These are phyloP conservation scores for Lactarius psammicola DNA, from an alignment of 768 basidiomycete genomes.

Conservation along the genomic window DNA sequence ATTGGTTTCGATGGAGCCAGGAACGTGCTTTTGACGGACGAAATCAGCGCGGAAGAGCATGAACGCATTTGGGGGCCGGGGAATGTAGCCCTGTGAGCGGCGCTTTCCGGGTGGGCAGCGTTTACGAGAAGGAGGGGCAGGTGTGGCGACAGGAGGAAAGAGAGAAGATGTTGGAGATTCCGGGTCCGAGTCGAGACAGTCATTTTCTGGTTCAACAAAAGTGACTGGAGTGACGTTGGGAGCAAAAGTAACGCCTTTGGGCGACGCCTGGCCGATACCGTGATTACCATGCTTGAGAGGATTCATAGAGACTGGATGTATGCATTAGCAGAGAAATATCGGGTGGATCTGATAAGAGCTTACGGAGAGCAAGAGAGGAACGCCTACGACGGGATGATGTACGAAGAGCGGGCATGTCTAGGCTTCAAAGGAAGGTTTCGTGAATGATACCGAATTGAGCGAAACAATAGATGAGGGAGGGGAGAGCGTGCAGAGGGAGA, in stretches of 20 bases:
- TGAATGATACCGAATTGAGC: constrained; percentile 26
- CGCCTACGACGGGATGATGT: constrained; percentile 27
- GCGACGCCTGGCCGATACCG: constrained; percentile 43
- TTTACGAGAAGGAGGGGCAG: constrained; percentile 43
- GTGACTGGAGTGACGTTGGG: constrained; percentile 60
- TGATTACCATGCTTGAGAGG: constrained; percentile 54
- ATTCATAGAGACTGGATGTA: constrained; percentile 30
- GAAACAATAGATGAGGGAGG: constrained; percentile 24
- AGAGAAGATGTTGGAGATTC: constrained; percentile 42
- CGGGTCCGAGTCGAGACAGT: constrained; percentile 35
- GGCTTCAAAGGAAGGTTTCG: no score
- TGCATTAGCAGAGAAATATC: neutral
- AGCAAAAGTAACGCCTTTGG: constrained; percentile 58
- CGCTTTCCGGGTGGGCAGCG: constrained; percentile 62
- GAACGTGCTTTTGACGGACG: constrained; percentile 47
- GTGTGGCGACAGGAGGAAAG: constrained; percentile 53
- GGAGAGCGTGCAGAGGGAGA: neutral
- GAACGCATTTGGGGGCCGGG: constrained; percentile 41
- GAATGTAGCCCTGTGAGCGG: constrained; percentile 48
- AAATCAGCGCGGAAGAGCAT: constrained; percentile 36
- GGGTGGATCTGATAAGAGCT: constrained; percentile 6
- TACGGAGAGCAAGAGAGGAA: constrained; percentile 28
- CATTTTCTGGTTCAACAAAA: constrained; percentile 40
- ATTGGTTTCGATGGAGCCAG: constrained; percentile 50
- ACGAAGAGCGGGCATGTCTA: constrained; percentile 28